These are phyloP conservation scores for Pelargonium exstipulatum DNA, from an alignment of 441 rosid genomes.

Conservation along the genomic window DNA sequence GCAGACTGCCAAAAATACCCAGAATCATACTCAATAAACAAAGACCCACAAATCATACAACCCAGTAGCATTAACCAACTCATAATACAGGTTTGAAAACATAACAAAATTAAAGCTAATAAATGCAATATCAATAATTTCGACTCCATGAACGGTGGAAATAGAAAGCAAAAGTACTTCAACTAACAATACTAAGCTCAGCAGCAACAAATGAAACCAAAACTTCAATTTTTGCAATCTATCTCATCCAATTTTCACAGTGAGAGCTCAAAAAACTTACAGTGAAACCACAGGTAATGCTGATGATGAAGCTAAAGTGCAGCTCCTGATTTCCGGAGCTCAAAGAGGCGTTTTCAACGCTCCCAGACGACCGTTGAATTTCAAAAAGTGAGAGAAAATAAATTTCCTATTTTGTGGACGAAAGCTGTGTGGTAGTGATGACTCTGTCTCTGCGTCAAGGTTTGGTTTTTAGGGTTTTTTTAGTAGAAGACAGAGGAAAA, in stretches of 20 bases:
- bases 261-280: background rate
- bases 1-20: background rate
- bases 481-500: background rate
- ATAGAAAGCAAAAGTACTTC: background rate
- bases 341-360: background rate
- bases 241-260: background rate
- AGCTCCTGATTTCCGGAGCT: slow-evolving; percentile 1
- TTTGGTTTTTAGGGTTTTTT: slow-evolving; percentile 5
- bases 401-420: background rate
- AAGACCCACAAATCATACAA: slow-evolving; percentile 6
- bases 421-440: background rate
- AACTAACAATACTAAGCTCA: background rate
- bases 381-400: background rate
- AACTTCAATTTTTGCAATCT: background rate
- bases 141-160: background rate
- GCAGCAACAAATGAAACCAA: background rate
- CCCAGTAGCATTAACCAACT: background rate
- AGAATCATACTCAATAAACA: background rate
- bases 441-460: background rate
- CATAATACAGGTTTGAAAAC: background rate
- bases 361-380: slow-evolving; percentile 4
- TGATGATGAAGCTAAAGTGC: background rate
- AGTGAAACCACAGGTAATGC: background rate
- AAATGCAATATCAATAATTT: background rate
- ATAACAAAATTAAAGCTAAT: background rate